Base-by-base conservation (phyloP, 2,329 filamentous ascomycete genomes). In the Rasamsonia emersonii region DNA sequence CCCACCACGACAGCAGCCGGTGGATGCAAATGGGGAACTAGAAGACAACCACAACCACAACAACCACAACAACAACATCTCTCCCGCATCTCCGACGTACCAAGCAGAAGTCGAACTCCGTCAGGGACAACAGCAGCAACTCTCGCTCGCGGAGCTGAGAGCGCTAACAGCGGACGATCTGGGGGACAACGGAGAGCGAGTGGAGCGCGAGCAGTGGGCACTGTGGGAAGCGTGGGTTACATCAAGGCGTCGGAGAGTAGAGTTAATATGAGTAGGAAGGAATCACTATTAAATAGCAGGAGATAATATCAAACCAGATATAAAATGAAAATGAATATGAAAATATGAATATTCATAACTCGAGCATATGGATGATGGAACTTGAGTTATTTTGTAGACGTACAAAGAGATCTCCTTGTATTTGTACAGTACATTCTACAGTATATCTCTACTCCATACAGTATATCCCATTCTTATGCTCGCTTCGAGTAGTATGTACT, bases 191-290 rank as follows among this genome's bases (percentile, higher is more conserved):
- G 61, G 55, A 1, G 15, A 49, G 6, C 43, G 39, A 30, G 59
- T 62, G 16, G 40, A 44, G 17, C 46, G 45, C 11, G 47, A 52
- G 5, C 56, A 61, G 37, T 40, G 47, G 11, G 38, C 45, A 20
- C 36, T 59, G 23, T 62, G 59, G 59, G 54, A 60, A 40, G 49
- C 50, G 20, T 61, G 58, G 59, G 53, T 61, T 14, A 42, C 59
- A 26, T 48, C 56, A 18, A 10, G 33, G 33, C 23, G 18, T 33
- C 30, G 14, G 35, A 37, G n/a, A n/a, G n/a, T 27, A 19, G 42
- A 32, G 24, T 11, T 23, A 18, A 24, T 24, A 32, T 29, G 14
- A 27, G 59, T 46, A 64, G 17, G n/a, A 15, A 9, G 9, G 8
- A 27, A 27, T 9, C 4, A 9, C 15, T 9, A 14, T 8, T n/a